Evolutionary conservation across 371 early-diverging fungal genomes (phyloP), one percentile per base, ranked within the genome.

Genomic region (Mortierella sp.): DNA sequence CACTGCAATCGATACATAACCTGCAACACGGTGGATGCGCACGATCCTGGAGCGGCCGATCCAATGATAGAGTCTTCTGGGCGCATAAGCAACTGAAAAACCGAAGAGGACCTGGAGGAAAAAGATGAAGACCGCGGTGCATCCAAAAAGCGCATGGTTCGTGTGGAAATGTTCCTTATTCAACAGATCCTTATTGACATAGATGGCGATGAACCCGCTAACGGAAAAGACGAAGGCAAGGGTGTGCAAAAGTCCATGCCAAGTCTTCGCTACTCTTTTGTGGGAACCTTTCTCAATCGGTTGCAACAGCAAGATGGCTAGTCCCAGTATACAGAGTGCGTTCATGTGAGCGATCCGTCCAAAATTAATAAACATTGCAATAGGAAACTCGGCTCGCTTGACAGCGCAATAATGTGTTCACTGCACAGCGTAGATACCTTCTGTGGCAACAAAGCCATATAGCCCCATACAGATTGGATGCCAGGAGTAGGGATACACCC

Each of bases 391-490:
- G 49, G 27, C 44, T 44, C 44, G 7, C 7, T 21, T 44, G n/a
- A 19, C 21, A 11, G 9, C 34, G n/a, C 14, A 24, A 23, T 19
- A 15, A 31, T 31, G 26, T 11, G 26, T n/a, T n/a, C n/a, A n/a
- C n/a, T n/a, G n/a, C 26, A 31, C 12, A n/a, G 15, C 15, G 6
- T n/a, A 50, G 4, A 21, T 57, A 76, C 76, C 76, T 69, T 76
- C 69, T 2, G 76, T 76, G 15, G 76, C 60, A 23, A 76, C 34
- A 39, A 76, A 69, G 4, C 76, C 76, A n/a, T 69, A 76, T 19
- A 76, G 64, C 8, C 76, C 70, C 76, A 76, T 76, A 32, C 50
- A 61, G 41, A 76, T 76, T n/a, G 76, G 76, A n/a, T 76, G 76
- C 76, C 76, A 76, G 19, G 76, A 60, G 39, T 69, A 76, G 2